phyloP scores from a whole-genome alignment of 73 alveolate species.

The Tetrahymena elliotti region DNA sequence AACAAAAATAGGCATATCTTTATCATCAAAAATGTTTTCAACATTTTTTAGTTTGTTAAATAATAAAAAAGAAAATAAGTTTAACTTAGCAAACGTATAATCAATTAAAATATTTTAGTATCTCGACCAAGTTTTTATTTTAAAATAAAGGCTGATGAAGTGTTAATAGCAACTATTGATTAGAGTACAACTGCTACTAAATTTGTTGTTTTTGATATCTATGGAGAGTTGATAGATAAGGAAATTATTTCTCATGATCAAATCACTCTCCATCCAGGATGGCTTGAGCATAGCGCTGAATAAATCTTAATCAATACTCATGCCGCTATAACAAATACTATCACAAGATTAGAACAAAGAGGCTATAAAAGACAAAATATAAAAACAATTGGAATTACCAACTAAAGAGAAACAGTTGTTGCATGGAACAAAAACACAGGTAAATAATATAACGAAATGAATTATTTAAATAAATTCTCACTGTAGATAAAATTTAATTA shows the following conservation, averaged over 20 bases:
- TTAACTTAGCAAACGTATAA: neutral
- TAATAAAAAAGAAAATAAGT: neutral
- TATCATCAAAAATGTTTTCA: neutral
- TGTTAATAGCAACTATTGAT: neutral
- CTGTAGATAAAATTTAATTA: too few species aligned
- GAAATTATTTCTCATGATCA: slow-evolving; percentile 39
- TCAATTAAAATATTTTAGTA: too few species aligned
- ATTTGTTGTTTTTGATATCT: neutral
- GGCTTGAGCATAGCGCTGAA: slow-evolving; percentile 76
- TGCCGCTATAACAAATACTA: slow-evolving; percentile 24
- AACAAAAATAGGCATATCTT: neutral
- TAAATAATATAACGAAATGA: neutral
- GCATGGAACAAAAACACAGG: slow-evolving; percentile 68
- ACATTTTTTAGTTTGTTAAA: neutral
- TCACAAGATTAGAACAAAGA: slow-evolving; percentile 22
- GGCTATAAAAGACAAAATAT: neutral
- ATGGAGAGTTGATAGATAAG: neutral
- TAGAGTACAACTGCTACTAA: neutral
- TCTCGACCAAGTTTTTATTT: neutral
- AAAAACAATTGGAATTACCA: slow-evolving; percentile 59
- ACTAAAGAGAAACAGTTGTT: slow-evolving; percentile 76
- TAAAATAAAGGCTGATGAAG: neutral
- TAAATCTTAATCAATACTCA: slow-evolving; percentile 45
- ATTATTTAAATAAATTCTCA: too few species aligned
- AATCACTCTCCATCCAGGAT: slow-evolving; percentile 64